These are phyloP conservation scores for Pyrenopolyporus hunteri DNA, from an alignment of 495 filamentous ascomycete species.

Conservation along the genomic window DNA sequence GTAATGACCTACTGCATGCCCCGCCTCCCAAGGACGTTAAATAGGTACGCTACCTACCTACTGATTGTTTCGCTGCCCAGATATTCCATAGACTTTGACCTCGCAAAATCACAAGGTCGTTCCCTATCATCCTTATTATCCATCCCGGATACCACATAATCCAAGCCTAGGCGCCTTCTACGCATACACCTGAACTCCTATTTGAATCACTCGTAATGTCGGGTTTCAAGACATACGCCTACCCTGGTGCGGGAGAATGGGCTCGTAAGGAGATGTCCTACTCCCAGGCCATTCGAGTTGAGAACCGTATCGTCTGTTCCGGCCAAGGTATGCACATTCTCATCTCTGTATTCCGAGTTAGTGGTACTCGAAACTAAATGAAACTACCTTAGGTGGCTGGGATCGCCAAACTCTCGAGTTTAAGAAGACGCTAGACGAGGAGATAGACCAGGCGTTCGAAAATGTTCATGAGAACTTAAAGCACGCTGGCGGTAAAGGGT, in stretches of 20 bases:
- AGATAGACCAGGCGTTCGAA: slow-evolving; percentile 61
- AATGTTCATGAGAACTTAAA: slow-evolving; percentile 58
- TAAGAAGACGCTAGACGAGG: slow-evolving; percentile 47
- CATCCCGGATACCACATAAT: too few relatives aligned
- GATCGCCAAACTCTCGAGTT: slow-evolving; percentile 49
- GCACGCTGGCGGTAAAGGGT: slow-evolving; percentile 61
- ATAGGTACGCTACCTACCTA: too few relatives aligned
- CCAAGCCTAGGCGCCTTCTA: too few relatives aligned
- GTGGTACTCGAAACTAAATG: neutral
- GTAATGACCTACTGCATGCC: too few relatives aligned
- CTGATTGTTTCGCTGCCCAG: too few relatives aligned
- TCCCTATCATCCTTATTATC: too few relatives aligned
- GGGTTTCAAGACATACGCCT: slow-evolving; percentile 16
- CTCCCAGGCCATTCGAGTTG: slow-evolving; percentile 61
- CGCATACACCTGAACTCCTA: too few relatives aligned
- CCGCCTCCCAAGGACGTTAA: too few relatives aligned
- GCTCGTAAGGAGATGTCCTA: slow-evolving; percentile 50
- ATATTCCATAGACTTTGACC: too few relatives aligned
- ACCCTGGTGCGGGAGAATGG: slow-evolving; percentile 50
- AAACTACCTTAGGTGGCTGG: slow-evolving; percentile 56
- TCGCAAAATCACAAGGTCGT: too few relatives aligned
- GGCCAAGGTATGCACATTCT: slow-evolving; percentile 55
- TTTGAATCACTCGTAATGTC: neutral
- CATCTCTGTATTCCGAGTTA: neutral
- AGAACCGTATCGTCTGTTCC: slow-evolving; percentile 57